Evolutionary conservation across 495 filamentous ascomycete genomes (phyloP).

Genomic region (Rhizodiscina lignyota): DNA sequence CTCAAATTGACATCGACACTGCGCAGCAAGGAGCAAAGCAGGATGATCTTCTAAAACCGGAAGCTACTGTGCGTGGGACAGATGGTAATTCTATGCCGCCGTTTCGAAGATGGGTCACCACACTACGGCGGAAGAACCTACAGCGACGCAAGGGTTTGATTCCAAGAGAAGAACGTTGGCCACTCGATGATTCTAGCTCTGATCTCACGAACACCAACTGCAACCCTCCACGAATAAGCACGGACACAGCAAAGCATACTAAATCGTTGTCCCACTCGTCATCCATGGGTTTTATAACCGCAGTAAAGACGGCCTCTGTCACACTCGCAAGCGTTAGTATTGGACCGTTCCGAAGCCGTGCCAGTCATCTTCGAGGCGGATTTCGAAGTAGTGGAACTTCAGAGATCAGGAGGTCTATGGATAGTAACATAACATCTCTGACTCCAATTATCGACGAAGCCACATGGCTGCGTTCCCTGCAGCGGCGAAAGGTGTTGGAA

Average conservation of each 20-base stretch:
- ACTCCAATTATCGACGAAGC: conserved; percentile 46
- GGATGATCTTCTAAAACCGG: too few species aligned
- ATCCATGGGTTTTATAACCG: conserved; percentile 57
- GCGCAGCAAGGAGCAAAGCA: too few species aligned
- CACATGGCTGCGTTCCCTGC: conserved; percentile 50
- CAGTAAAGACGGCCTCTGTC: conserved; percentile 58
- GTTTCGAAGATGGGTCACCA: conserved; percentile 40
- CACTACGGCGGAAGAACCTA: conserved; percentile 26
- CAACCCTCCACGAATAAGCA: too few species aligned
- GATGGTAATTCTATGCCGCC: too few species aligned
- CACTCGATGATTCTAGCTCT: too few species aligned
- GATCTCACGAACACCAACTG: too few species aligned
- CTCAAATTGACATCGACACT: too few species aligned
- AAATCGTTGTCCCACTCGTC: conserved; percentile 49
- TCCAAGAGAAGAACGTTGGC: too few species aligned
- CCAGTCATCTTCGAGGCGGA: conserved; percentile 24
- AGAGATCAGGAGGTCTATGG: conserved; percentile 44
- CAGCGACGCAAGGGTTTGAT: conserved; percentile 12
- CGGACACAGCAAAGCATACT: too few species aligned
- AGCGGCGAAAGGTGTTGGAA: conserved; percentile 61
- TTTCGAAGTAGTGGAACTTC: conserved; percentile 48
- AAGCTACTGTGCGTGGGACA: too few species aligned
- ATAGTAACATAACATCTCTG: conserved; percentile 39
- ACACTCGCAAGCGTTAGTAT: conserved; percentile 56
- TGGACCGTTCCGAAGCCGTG: conserved; percentile 37